A percentile compares a stretch with the other conserved stretches of the same genome.
Conservation (phyloP, 257 asterid species). For the Przewalskia tangutica region DNA sequence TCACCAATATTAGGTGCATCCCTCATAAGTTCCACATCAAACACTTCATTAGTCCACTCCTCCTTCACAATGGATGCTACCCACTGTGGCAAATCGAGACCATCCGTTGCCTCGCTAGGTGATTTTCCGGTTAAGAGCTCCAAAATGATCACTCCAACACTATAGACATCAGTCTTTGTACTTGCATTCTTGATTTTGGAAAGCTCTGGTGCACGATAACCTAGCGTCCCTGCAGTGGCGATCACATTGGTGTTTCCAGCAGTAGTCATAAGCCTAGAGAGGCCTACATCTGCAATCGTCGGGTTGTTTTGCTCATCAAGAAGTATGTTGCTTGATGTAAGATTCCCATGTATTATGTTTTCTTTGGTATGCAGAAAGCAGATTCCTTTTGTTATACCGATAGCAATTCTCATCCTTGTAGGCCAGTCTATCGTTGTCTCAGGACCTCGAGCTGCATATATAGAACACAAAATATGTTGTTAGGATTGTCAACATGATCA, state of each 20-base stretch:
- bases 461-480: not conserved
- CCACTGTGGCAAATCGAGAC: constrained; percentile 82
- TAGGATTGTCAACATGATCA: not conserved
- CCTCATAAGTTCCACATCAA: constrained; percentile 75
- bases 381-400: constrained; percentile 64
- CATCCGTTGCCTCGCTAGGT: constrained; percentile 77
- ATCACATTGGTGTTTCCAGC: constrained; percentile 37
- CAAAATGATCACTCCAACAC: constrained; percentile 77
- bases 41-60: constrained; percentile 88
- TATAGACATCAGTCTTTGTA: constrained; percentile 59
- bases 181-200: constrained; percentile 58
- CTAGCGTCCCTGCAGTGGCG: constrained; percentile 43
- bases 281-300: constrained; percentile 49
- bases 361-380: constrained; percentile 51
- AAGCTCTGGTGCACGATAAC: constrained; percentile 84
- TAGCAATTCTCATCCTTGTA: constrained; percentile 57
- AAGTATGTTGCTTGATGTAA: constrained; percentile 54
- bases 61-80: constrained; percentile 85
- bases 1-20: constrained; percentile 55
- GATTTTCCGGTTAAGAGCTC: constrained; percentile 92
- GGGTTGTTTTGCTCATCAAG: constrained; percentile 65
- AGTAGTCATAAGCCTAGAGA: constrained; percentile 28
- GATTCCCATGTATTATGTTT: constrained; percentile 47
- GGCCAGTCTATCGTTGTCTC: constrained; percentile 56
- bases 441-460: constrained; percentile 34